Percentiles rank a stretch among this genome's conserved stretches.
phyloP scores from a whole-genome alignment of 2,329 filamentous ascomycete genomes.

The Paecilomyces dactylethromorphus region DNA sequence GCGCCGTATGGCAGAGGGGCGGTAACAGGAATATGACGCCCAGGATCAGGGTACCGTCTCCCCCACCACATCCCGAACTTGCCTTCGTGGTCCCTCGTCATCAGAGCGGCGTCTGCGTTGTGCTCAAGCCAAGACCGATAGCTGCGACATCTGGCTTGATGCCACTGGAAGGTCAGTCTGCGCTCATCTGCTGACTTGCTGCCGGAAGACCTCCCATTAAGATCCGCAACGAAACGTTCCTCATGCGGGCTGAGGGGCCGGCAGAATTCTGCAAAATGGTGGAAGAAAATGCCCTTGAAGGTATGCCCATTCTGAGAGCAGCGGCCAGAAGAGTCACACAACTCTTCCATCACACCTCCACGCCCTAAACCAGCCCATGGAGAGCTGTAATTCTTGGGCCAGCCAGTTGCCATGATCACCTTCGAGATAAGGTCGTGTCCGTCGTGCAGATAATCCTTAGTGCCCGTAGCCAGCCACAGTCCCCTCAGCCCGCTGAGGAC shows the following conservation, averaged over 20 bases:
- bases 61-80: slow-evolving; percentile 89
- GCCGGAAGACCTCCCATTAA: slow-evolving; percentile 17
- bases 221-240: slow-evolving; percentile 38
- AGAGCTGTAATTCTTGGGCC: slow-evolving; percentile 42
- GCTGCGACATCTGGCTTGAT: slow-evolving; percentile 54
- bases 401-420: slow-evolving; percentile 74
- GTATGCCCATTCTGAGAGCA: slow-evolving; percentile 83
- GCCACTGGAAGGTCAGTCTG: slow-evolving; percentile 41
- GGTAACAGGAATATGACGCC: slow-evolving; percentile 6
- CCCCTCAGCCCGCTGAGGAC: slow-evolving; percentile 74
- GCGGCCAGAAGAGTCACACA: slow-evolving; percentile 65
- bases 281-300: slow-evolving; percentile 94
- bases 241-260: slow-evolving; percentile 50
- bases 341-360: slow-evolving; percentile 74
- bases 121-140: slow-evolving; percentile 72
- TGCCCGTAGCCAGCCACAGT: slow-evolving; percentile 71
- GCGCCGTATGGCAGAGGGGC: slow-evolving; percentile 35
- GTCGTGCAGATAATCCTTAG: slow-evolving; percentile 64
- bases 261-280: slow-evolving; percentile 78
- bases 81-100: slow-evolving; percentile 60
- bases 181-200: slow-evolving; percentile 36
- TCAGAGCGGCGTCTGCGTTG: slow-evolving; percentile 68
- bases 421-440: slow-evolving; percentile 70
- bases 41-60: slow-evolving; percentile 17
- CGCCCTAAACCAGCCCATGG: slow-evolving; percentile 70